A percentile compares a stretch with the other conserved stretches of the same genome.
These are phyloP conservation scores for Colletotrichum lentis DNA, from an alignment of 2,329 filamentous ascomycete species.

Conservation along the genomic window DNA sequence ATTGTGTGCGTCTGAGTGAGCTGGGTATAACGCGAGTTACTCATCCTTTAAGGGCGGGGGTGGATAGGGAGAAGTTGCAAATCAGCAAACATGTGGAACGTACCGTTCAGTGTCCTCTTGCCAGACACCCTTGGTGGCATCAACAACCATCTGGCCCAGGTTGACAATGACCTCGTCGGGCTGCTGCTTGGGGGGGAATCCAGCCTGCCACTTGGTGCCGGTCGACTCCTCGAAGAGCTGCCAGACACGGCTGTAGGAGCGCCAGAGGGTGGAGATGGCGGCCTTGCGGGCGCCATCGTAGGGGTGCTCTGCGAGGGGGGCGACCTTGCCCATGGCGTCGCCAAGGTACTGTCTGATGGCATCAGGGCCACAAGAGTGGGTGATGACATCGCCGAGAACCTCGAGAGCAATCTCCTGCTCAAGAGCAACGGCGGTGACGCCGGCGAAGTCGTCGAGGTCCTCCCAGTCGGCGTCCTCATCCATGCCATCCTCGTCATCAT, in stretches of 20 bases:
- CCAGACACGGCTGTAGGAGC: slow-evolving; percentile 91
- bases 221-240: slow-evolving; percentile 81
- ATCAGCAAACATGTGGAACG: slow-evolving; percentile 54
- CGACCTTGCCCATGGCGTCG: slow-evolving; percentile 82
- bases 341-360: slow-evolving; percentile 82
- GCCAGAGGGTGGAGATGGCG: slow-evolving; percentile 89
- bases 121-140: slow-evolving; percentile 85
- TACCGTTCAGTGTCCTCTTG: slow-evolving; percentile 92
- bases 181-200: slow-evolving; percentile 81
- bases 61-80: too few species aligned
- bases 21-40: slow-evolving; percentile 23
- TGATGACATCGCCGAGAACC: slow-evolving; percentile 90
- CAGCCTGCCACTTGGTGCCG: slow-evolving; percentile 86
- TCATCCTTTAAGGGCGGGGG: slow-evolving; percentile 13
- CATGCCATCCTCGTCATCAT: slow-evolving; percentile 66
- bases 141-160: slow-evolving; percentile 85
- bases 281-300: slow-evolving; percentile 96
- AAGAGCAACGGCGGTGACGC: slow-evolving; percentile 86
- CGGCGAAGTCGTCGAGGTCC: slow-evolving; percentile 83
- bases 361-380: slow-evolving; percentile 81
- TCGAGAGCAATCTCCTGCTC: slow-evolving; percentile 98
- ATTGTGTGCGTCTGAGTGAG: slow-evolving; percentile 27
- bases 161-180: slow-evolving; percentile 83
- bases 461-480: slow-evolving; percentile 79
- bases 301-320: slow-evolving; percentile 83